phyloP scores from a whole-genome alignment of 2,329 filamentous ascomycete genomes.

The Colletotrichum tropicicola region DNA sequence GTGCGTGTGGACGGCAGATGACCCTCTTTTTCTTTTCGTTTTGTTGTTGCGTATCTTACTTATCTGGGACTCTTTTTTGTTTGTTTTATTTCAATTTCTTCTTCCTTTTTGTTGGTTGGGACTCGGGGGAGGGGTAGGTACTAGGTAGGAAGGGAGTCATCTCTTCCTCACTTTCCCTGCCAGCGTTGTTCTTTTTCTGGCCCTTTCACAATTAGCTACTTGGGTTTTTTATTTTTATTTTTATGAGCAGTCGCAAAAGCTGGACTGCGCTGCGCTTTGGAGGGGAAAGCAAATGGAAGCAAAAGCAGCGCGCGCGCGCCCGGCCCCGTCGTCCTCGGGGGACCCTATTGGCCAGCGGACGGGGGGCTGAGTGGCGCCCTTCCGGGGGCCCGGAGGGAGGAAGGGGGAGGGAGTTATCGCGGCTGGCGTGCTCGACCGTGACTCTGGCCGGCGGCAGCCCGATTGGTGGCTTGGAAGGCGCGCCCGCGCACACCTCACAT shows the following conservation, averaged over 20 bases:
- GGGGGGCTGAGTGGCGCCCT: constrained; percentile 5
- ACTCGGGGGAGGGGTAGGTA: neutral
- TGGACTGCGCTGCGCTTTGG: neutral
- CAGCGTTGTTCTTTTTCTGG: no score
- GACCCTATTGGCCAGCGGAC: constrained; percentile 10
- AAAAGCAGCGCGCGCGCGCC: neutral
- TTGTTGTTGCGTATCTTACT: neutral
- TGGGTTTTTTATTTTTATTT: neutral
- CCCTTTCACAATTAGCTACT: no score
- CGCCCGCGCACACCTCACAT: no score
- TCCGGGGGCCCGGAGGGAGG: constrained; percentile 18
- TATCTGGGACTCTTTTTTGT: neutral
- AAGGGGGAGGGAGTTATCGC: neutral
- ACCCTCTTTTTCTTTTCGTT: neutral
- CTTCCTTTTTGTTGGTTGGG: neutral
- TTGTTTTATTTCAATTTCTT: no score
- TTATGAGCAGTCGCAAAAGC: constrained; percentile 21
- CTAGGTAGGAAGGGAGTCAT: no score
- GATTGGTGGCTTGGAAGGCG: constrained; percentile 23
- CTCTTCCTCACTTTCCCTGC: no score
- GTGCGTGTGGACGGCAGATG: neutral
- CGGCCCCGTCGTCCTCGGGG: neutral
- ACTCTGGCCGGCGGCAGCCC: constrained; percentile 6
- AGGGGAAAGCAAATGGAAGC: neutral
- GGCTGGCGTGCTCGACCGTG: constrained; percentile 6